phyloP scores from a whole-genome alignment of 352 stramenopile species.

The Phytophthora lateralis region DNA sequence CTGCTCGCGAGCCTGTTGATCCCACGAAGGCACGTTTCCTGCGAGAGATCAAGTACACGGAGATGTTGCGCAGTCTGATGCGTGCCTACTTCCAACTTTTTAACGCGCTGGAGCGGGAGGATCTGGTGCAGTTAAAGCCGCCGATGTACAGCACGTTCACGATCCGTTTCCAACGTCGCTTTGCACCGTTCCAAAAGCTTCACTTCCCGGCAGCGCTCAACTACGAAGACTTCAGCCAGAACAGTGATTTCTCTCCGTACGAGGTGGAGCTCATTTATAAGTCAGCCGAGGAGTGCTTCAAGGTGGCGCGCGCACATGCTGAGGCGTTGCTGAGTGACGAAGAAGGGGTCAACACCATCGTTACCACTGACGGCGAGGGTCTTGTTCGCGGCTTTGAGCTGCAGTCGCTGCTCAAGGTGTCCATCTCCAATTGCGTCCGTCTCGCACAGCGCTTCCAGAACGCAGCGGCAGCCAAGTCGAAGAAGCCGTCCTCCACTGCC shows the following conservation, averaged over 20 bases:
- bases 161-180: slow-evolving; percentile 83
- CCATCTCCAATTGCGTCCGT: slow-evolving; percentile 67
- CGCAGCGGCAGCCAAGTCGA: slow-evolving; percentile 36
- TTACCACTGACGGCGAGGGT: slow-evolving; percentile 9
- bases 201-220: slow-evolving; percentile 72
- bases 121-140: slow-evolving; percentile 47
- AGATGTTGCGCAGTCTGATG: slow-evolving; percentile 75
- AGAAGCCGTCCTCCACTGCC: slow-evolving; percentile 16
- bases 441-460: slow-evolving; percentile 58
- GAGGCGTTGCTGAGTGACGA: slow-evolving; percentile 57
- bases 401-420: slow-evolving; percentile 58
- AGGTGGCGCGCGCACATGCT: slow-evolving; percentile 55
- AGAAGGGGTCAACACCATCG: slow-evolving; percentile 32
- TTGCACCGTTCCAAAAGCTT: slow-evolving; percentile 74
- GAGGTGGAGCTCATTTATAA: slow-evolving; percentile 80
- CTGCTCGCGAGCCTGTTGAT: slow-evolving; percentile 35
- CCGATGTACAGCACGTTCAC: slow-evolving; percentile 64
- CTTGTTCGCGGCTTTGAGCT: slow-evolving; percentile 54
- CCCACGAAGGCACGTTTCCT: slow-evolving; percentile 63
- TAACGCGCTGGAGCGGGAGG: slow-evolving; percentile 71
- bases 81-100: slow-evolving; percentile 85
- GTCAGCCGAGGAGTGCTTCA: slow-evolving; percentile 87
- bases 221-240: slow-evolving; percentile 76
- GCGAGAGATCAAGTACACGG: slow-evolving; percentile 80
- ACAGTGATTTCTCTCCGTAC: slow-evolving; percentile 83